A percentile compares a stretch with the other conserved stretches of the same genome.
phyloP scores from a whole-genome alignment of 1,139 yeast genomes.

The Yamadazyma atmosphaerica region DNA sequence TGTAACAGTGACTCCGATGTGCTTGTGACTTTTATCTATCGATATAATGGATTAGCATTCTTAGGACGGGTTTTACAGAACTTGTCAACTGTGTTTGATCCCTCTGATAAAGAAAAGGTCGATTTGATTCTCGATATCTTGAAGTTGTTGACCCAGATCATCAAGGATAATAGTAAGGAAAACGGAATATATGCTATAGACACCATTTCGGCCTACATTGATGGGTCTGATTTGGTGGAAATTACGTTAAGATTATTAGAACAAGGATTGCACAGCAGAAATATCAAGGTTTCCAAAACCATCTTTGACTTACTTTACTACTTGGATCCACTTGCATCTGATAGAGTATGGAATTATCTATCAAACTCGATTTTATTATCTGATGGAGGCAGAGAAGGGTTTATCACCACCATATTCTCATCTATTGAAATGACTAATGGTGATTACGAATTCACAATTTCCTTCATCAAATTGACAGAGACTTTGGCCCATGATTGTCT shows the following conservation, averaged over 20 bases:
- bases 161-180: conserved; percentile 37
- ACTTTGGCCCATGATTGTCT: conserved; percentile 57
- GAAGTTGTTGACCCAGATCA: conserved; percentile 50
- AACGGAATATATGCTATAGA: conserved; percentile 50
- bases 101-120: conserved; percentile 34
- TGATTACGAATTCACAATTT: conserved; percentile 61
- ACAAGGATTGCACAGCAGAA: conserved; percentile 60
- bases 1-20: conserved; percentile 41
- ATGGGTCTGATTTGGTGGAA: conserved; percentile 69
- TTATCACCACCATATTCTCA: conserved; percentile 63
- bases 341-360: conserved; percentile 78
- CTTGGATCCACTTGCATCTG: conserved; percentile 51
- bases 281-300: conserved; percentile 45
- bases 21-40: conserved; percentile 68
- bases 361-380: conserved; percentile 67
- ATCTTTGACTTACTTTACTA: conserved; percentile 54
- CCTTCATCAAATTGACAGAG: conserved; percentile 55
- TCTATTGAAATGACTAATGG: conserved; percentile 74
- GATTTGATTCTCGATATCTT: conserved; percentile 49
- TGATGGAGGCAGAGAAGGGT: conserved; percentile 68
- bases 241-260: conserved; percentile 67
- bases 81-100: conserved; percentile 42
- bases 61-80: conserved; percentile 77
- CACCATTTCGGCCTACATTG: conserved; percentile 58
- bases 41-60: conserved; percentile 84